A percentile compares a stretch with the other conserved stretches of the same genome.
Evolutionary conservation across 2,329 filamentous ascomycete species (phyloP).

Genomic region (Alternaria panax): DNA sequence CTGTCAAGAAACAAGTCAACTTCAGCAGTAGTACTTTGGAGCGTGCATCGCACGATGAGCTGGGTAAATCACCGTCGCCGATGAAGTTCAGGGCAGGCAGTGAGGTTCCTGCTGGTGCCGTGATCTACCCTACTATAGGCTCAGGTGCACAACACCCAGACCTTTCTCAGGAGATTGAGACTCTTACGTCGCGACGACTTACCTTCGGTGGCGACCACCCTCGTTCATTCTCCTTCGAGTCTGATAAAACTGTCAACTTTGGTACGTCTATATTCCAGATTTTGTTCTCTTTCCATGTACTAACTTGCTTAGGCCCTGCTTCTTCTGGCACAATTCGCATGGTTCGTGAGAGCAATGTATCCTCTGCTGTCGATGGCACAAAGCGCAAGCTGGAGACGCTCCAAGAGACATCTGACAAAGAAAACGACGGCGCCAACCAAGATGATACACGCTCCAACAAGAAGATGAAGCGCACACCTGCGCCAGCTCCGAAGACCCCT

Average conservation of each 20-base stretch:
- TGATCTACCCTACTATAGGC: constrained; percentile 41
- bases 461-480: constrained; percentile 39
- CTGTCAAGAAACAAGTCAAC: constrained; percentile 79
- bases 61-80: constrained; percentile 46
- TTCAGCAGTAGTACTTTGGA: constrained; percentile 76
- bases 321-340: constrained; percentile 51
- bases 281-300: background rate
- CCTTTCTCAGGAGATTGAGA: constrained; percentile 39
- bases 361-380: constrained; percentile 43
- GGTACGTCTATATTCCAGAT: constrained; percentile 13
- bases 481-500: constrained; percentile 40
- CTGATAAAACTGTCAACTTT: constrained; percentile 55
- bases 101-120: constrained; percentile 42
- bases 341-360: constrained; percentile 55
- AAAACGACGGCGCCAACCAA: constrained; percentile 48
- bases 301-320: constrained; percentile 37
- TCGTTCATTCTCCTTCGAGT: constrained; percentile 59
- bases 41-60: constrained; percentile 42
- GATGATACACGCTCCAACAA: constrained; percentile 44
- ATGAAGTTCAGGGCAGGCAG: constrained; percentile 46
- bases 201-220: constrained; percentile 47
- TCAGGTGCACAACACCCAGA: constrained; percentile 48
- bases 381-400: constrained; percentile 56
- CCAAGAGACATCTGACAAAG: constrained; percentile 52
- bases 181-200: constrained; percentile 43